Evolutionary conservation across 2,329 filamentous ascomycete species (phyloP), one percentile per base, ranked within the genome.

Genomic region (Sporothrix curviconia): DNA sequence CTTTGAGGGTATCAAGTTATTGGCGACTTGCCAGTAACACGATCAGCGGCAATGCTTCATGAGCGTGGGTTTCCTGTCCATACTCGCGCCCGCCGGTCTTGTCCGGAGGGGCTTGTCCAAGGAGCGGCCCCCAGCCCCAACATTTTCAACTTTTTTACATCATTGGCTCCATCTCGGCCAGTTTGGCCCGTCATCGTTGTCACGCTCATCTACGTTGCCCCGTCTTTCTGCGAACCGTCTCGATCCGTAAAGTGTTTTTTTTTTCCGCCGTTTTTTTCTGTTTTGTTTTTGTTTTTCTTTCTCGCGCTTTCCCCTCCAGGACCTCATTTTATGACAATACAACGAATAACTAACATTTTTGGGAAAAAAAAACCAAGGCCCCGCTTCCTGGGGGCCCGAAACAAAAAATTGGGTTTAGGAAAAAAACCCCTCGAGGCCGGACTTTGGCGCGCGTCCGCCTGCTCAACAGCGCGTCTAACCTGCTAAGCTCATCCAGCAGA

Each of bases 111-210:
- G 89, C 36, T 79, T 99, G 24, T 96, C 92, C 62, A 96, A 96
- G 75, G 94, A 99, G 74, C 88, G 94, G n/a, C 39, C 94, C 94
- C 0, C 94, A 99, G 75, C 92, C n/a, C 92, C 56, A 96, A 97
- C 74, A 99, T 99, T 69, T 97, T 97, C 80, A 99, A 99, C 76
- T 82, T 91, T n/a, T n/a, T 54, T 99, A 99, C 78, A 97, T 99
- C 71, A 96, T 99, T 64, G 92, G 94, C 43, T 96, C 92, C 17
- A 94, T 99, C 59, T 99, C 34, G 94, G 92, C 54, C 94, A 99
- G 73, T 99, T 99, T 68, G 92, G n/a, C n/a, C 92, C 37, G 85
- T 99, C 55, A 94, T 99, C 71, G 96, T 97, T 64, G 86, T 79
- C 42, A 97, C 94, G 0, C 78, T 99, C 49, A 92, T 99, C 69